Evolutionary conservation across 768 basidiomycete species (phyloP), one percentile per base, ranked within the genome.

Genomic region (Tricholoma hemisulphureum): DNA sequence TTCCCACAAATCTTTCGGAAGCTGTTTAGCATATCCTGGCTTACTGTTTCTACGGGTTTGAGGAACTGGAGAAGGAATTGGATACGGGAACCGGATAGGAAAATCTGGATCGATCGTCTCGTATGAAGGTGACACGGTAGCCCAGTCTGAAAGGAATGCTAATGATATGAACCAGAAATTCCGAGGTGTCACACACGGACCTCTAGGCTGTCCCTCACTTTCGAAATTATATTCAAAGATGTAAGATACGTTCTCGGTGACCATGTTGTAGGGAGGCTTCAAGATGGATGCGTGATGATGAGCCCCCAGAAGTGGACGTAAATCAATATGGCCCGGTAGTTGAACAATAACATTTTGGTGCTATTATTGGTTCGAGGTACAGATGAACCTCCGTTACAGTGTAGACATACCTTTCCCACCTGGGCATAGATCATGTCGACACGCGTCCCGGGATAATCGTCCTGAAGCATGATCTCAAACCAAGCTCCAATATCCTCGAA

Each of bases 391-490:
- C 26, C 18, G 39, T 48, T 18, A 9, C 26, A 20, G 16, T 43
- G 50, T 18, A 39, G 26, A 67, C 70, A 39, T 54, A 73, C 74
- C 32, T 71, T 74, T 39, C 61, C 61, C 39, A 43, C 53, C 51
- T 73, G 72, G 34, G 67, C 68, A 46, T 67, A 76, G 16, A 76
- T 58, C 1, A 67, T 61, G 14, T 62, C 62, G 14, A 67, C 65
- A 2, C 62, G 62, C 5, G 66, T 60, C 8, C 61, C 63, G 7
- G 69, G 70, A 58, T 70, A 68, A 4, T 68, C 62, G 1, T 69
- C 69, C 29, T 52, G 56, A 2, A 76, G 56, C 75, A 76, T 75
- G n/a, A 67, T 49, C 31, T 71, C 67, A 21, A 76, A 71, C 75
- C 75, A 76, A 24, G 62, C 66, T 11, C 67, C 68, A 10, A 74